Conservation (phyloP, 257 asterid species). For the Przewalskia tangutica region DNA sequence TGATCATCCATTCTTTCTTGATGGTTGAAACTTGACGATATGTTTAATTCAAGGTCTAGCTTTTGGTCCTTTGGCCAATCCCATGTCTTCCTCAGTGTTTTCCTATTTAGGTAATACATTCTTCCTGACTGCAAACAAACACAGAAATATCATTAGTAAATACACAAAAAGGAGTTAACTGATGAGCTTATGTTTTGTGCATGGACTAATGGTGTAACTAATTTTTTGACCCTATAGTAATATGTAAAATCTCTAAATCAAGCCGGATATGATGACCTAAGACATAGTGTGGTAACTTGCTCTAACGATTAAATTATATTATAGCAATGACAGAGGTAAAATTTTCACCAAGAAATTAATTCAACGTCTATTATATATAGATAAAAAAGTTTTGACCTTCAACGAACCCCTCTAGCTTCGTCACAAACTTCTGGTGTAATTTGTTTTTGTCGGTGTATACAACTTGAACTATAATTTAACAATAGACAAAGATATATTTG, state of each 20-base stretch:
- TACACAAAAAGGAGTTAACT: background rate
- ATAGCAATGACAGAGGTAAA: background rate
- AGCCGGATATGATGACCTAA: background rate
- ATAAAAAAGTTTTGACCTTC: no score
- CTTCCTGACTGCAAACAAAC: conserved; percentile 30
- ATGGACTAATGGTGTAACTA: no score
- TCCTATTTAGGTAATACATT: conserved; percentile 44
- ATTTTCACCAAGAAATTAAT: background rate
- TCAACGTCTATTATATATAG: background rate
- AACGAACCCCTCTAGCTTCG: no score
- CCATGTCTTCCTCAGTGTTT: conserved; percentile 40
- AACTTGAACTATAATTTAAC: no score
- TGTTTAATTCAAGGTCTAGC: conserved; percentile 45
- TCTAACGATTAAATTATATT: background rate
- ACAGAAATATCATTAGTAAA: background rate
- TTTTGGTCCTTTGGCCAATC: conserved; percentile 34
- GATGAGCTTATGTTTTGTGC: background rate
- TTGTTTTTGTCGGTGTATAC: background rate
- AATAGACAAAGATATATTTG: background rate
- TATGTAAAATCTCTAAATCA: no score
- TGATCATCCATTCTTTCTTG: background rate
- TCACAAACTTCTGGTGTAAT: no score
- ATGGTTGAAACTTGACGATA: conserved; percentile 19
- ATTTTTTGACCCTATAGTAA: background rate
- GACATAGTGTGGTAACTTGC: background rate